Percentiles rank a stretch among this genome's conserved stretches.
These are phyloP conservation scores for Berkeleyomyces rouxiae DNA, from an alignment of 2,329 filamentous ascomycete species.

Conservation along the genomic window DNA sequence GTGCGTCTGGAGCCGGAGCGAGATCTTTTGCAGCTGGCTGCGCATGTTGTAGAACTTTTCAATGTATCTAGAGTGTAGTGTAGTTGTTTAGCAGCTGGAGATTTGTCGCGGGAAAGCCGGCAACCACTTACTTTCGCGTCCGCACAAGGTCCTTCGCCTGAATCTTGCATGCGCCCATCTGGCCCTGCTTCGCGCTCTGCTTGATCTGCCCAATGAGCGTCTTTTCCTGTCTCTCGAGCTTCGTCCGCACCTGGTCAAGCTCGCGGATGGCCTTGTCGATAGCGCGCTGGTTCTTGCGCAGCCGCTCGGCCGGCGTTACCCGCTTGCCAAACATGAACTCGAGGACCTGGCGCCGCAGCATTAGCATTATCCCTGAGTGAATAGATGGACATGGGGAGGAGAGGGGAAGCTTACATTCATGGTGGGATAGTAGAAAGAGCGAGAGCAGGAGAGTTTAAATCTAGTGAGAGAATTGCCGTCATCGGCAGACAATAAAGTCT, in stretches of 20 bases:
- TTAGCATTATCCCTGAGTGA: background rate
- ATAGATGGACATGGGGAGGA: background rate
- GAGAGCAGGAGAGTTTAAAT: background rate
- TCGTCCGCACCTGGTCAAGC: slow-evolving; percentile 83
- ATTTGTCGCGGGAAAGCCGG: background rate
- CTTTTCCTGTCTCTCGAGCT: slow-evolving; percentile 98
- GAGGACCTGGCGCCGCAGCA: slow-evolving; percentile 47
- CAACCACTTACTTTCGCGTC: slow-evolving; percentile 52
- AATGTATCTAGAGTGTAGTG: slow-evolving; percentile 47
- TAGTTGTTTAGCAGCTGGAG: background rate
- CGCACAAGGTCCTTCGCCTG: slow-evolving; percentile 94
- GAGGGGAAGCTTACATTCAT: slow-evolving; percentile 36
- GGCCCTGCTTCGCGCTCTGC: slow-evolving; percentile 92
- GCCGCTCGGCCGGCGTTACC: slow-evolving; percentile 86
- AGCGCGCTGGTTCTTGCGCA: slow-evolving; percentile 87
- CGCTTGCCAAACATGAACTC: slow-evolving; percentile 99
- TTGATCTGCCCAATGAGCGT: slow-evolving; percentile 92
- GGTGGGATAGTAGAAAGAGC: slow-evolving; percentile 16
- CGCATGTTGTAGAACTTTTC: slow-evolving; percentile 99
- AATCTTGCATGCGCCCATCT: slow-evolving; percentile 97
- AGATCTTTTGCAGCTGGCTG: slow-evolving; percentile 92
- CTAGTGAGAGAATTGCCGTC: background rate
- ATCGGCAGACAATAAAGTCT: no score
- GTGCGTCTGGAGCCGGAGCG: slow-evolving; percentile 89
- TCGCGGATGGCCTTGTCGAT: slow-evolving; percentile 96